Conservation (phyloP, 192 early-diverging fungal species). For the Coemansia sp. region DNA sequence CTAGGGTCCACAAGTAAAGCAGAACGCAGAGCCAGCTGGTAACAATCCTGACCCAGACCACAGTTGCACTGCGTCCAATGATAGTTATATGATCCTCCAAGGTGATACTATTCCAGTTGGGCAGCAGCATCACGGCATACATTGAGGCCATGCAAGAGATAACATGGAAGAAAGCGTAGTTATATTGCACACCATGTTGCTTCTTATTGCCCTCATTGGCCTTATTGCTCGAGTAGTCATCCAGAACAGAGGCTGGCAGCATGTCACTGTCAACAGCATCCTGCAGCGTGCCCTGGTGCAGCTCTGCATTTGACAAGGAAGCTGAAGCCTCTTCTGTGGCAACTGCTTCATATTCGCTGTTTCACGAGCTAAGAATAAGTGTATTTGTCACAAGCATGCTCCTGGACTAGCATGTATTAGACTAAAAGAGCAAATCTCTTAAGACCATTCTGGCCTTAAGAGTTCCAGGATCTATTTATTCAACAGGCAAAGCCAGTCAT, state of each 20-base stretch:
- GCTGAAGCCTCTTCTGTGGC: constrained; percentile 36
- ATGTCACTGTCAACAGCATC: constrained; percentile 68
- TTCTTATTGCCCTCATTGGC: constrained; percentile 72
- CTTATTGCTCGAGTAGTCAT: constrained; percentile 58
- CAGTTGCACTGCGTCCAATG: constrained; percentile 85
- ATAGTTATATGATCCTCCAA: constrained; percentile 59
- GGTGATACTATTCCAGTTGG: constrained; percentile 71
- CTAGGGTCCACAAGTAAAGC: constrained; percentile 80
- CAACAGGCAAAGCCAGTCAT: too few species aligned
- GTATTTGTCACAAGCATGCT: too few species aligned
- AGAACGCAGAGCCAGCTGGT: constrained; percentile 74
- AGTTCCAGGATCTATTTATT: too few species aligned
- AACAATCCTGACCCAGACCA: constrained; percentile 90
- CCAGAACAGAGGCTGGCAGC: constrained; percentile 73
- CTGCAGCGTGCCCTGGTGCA: constrained; percentile 52
- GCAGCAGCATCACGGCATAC: constrained; percentile 93
- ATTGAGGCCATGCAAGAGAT: constrained; percentile 87
- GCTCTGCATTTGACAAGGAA: constrained; percentile 25
- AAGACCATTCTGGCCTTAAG: too few species aligned
- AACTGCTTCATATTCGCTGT: constrained; percentile 60
- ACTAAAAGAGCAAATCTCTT: too few species aligned
- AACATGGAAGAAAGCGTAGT: constrained; percentile 89
- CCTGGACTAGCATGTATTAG: too few species aligned
- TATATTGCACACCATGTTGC: constrained; percentile 75
- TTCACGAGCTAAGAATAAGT: constrained; percentile 53